Conservation (phyloP, 306 rosid genomes). For the Castanea sativa region DNA sequence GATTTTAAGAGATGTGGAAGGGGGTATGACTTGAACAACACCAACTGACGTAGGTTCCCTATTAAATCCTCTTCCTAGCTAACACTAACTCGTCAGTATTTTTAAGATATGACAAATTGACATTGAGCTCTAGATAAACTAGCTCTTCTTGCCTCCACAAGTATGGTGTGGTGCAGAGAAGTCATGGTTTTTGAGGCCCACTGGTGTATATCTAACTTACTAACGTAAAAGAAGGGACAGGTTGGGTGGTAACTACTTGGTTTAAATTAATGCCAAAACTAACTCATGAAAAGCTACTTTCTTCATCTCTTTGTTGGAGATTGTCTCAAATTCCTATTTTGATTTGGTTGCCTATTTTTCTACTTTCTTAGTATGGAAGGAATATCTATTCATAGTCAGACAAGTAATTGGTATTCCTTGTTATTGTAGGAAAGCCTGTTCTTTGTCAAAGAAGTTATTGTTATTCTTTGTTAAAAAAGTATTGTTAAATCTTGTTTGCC, state of each 20-base stretch:
- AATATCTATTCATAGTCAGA: too few relatives aligned
- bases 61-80: neutral
- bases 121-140: neutral
- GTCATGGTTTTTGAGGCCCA: neutral
- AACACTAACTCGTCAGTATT: neutral
- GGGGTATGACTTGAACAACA: neutral
- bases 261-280: neutral
- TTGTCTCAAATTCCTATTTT: too few relatives aligned
- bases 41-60: neutral
- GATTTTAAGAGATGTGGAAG: neutral
- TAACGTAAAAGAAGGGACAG: neutral
- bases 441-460: too few relatives aligned
- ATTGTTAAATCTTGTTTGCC: too few relatives aligned
- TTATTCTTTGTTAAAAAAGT: too few relatives aligned
- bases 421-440: too few relatives aligned
- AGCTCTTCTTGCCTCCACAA: neutral
- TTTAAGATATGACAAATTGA: neutral
- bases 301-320: too few relatives aligned
- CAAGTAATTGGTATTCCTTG: too few relatives aligned
- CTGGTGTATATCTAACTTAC: neutral
- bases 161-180: neutral
- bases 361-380: too few relatives aligned
- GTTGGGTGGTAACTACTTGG: neutral
- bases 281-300: neutral
- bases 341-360: too few relatives aligned